Conservation (phyloP, 2,329 filamentous ascomycete genomes). For the Metarhizium guizhouense region DNA sequence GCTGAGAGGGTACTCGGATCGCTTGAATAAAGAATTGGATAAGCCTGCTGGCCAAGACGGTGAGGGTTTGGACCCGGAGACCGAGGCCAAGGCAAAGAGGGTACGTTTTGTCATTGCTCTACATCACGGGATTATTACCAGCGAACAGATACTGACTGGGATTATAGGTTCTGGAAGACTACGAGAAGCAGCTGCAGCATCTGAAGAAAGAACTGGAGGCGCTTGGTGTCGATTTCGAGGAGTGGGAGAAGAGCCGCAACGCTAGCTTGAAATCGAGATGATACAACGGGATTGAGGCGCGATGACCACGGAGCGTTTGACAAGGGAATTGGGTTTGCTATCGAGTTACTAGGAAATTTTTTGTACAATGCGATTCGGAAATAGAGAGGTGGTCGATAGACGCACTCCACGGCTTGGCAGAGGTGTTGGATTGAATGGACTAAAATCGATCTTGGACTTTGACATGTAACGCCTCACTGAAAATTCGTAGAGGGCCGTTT, state of each 20-base stretch:
- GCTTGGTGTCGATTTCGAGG: slow-evolving; percentile 46
- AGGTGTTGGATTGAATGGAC: not conserved
- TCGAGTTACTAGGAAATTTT: not conserved
- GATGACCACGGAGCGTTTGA: not conserved
- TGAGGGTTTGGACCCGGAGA: slow-evolving; percentile 57
- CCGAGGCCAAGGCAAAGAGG: slow-evolving; percentile 65
- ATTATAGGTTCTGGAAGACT: slow-evolving; percentile 64
- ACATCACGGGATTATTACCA: not conserved
- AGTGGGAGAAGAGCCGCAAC: slow-evolving; percentile 44
- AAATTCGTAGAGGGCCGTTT: not conserved
- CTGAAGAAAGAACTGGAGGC: slow-evolving; percentile 64
- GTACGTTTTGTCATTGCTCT: slow-evolving; percentile 31
- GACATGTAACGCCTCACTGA: too few relatives aligned
- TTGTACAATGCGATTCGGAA: not conserved
- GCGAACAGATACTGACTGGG: not conserved
- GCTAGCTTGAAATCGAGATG: slow-evolving; percentile 25
- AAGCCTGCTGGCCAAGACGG: slow-evolving; percentile 49
- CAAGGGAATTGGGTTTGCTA: not conserved
- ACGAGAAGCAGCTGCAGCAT: slow-evolving; percentile 70
- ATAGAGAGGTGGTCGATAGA: not conserved
- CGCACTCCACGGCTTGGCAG: not conserved
- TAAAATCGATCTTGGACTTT: not conserved
- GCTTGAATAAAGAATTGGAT: slow-evolving; percentile 65
- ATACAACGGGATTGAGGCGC: not conserved
- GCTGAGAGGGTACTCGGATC: slow-evolving; percentile 62